Evolutionary conservation across 2,329 filamentous ascomycete genomes (phyloP), one percentile per base, ranked within the genome.

Genomic region (Aspergillus nomiae): DNA sequence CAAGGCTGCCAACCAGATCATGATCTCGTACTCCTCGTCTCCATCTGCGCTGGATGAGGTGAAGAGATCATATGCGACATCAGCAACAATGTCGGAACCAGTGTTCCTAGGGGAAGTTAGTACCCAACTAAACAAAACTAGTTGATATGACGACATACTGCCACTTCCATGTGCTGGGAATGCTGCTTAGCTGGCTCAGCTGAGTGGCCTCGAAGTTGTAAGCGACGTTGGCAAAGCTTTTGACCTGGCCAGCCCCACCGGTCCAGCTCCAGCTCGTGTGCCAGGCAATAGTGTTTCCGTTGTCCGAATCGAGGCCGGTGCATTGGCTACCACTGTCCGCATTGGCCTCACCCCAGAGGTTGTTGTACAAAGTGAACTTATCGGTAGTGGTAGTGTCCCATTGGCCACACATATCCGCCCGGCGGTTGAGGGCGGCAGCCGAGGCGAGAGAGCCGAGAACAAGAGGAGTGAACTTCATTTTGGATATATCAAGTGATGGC

Each of bases 21-120:
- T 90, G 69, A 90, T 79, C 75, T 90, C 88, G 70, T 86, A 89
- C 68, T 86, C 79, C n/a, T 81, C 71, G 54, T 67, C 72, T 48
- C 78, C 81, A 34, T 76, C 75, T 1, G 84, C 80, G 21, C 79
- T 78, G 48, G 83, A 79, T 32, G 74, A 71, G 9, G 86, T 86
- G 77, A 89, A 89, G 57, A 89, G 74, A 71, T 89, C 86, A 70
- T 87, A 89, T 16, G 86, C 80, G 19, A 90, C 87, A 69, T 89
- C 82, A 58, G 85, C 85, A 38, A 86, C 77, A 56, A 88, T 73
- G 60, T 77, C 65, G 57, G 74, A 78, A 63, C 81, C 83, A 34
- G 79, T 80, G 76, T 88, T 87, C 38, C 77, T 75, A 28, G 45
- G 19, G 28, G 10, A n/a, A 34, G 48, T 51, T 34, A 51, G 48